These are phyloP conservation scores for Blastomyces emzantsi DNA, from an alignment of 2,329 filamentous ascomycete genomes.

Conservation along the genomic window DNA sequence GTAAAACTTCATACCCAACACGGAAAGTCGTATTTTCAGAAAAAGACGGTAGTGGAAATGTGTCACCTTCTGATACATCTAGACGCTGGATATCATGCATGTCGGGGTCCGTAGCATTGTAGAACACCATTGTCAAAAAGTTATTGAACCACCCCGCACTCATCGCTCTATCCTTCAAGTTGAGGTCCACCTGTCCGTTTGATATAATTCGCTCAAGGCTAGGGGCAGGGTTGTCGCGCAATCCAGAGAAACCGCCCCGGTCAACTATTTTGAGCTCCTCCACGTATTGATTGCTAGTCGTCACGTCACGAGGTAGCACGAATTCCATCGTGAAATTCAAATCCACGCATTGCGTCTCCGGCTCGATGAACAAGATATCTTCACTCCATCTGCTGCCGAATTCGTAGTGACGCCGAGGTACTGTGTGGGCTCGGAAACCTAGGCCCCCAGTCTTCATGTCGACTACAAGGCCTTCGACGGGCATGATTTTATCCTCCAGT, in stretches of 20 bases:
- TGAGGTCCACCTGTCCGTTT: constrained; percentile 25
- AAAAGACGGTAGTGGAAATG: constrained; percentile 7
- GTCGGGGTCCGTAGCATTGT: constrained; percentile 32
- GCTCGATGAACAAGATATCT: constrained; percentile 42
- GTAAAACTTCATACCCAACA: constrained; percentile 7
- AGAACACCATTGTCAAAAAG: constrained; percentile 30
- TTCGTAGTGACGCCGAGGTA: constrained; percentile 23
- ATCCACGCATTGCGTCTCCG: constrained; percentile 38
- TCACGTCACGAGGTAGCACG: constrained; percentile 17
- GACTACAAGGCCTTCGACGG: constrained; percentile 39
- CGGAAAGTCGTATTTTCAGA: constrained; percentile 9
- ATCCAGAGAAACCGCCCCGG: constrained; percentile 33
- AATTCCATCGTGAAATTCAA: constrained; percentile 36
- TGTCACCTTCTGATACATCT: constrained; percentile 4
- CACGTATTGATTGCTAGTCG: constrained; percentile 11
- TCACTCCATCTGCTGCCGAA: constrained; percentile 39
- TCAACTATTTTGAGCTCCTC: constrained; percentile 31
- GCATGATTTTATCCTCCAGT: constrained; percentile 25
- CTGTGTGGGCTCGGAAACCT: constrained; percentile 40
- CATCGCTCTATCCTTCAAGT: constrained; percentile 35
- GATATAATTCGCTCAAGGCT: not conserved
- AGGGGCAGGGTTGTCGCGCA: constrained; percentile 1
- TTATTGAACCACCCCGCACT: constrained; percentile 39
- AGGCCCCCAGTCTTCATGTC: constrained; percentile 36
- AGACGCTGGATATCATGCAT: constrained; percentile 8